Conservation (phyloP, 345 rosid genomes). For the Cardiospermum halicacabum region DNA sequence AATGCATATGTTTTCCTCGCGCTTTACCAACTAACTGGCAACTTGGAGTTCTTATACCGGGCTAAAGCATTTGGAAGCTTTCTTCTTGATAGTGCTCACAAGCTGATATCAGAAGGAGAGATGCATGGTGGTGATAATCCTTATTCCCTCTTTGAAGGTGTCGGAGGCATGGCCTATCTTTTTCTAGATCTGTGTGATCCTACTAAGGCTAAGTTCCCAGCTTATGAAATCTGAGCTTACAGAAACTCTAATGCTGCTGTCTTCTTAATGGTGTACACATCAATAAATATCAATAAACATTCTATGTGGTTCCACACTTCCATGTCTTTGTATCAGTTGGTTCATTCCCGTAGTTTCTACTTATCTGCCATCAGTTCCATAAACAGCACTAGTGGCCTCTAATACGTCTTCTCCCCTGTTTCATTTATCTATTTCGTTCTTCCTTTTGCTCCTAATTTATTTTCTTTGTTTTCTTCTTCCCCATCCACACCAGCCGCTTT, state of each 20-base stretch:
- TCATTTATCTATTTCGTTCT: no score
- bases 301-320: neutral
- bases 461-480: no score
- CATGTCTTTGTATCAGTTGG: neutral
- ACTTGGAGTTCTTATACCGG: constrained; percentile 39
- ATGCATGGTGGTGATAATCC: constrained; percentile 67
- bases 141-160: constrained; percentile 61
- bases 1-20: constrained; percentile 56
- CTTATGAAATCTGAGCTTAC: constrained; percentile 39
- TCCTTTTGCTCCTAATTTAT: no score
- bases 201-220: constrained; percentile 51
- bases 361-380: no score
- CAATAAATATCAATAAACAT: no score
- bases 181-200: constrained; percentile 56
- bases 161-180: constrained; percentile 62
- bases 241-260: neutral
- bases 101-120: constrained; percentile 47
- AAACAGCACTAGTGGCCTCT: no score
- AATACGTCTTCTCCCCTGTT: no score
- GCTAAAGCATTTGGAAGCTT: constrained; percentile 71
- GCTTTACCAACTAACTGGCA: constrained; percentile 51
- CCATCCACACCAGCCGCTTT: no score
- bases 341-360: no score
- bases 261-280: neutral
- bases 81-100: constrained; percentile 51